Evolutionary conservation across 768 basidiomycete genomes (phyloP).

Genomic region (Tremella mesenterica): DNA sequence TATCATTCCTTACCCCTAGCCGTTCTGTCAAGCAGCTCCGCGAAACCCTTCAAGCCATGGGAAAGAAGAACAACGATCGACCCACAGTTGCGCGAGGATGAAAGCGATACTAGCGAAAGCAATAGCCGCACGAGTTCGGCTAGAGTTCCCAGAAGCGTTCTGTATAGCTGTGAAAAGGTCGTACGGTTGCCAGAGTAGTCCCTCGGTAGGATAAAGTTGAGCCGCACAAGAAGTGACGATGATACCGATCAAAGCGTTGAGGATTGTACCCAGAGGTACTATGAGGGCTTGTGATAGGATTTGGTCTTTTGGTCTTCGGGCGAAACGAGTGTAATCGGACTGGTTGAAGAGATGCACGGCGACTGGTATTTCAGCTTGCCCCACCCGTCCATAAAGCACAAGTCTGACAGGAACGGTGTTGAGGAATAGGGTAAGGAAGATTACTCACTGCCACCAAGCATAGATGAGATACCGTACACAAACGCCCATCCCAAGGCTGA

Average conservation of each 20-base stretch:
- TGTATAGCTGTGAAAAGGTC: background rate
- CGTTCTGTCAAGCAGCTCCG: too few species aligned
- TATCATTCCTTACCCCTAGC: too few species aligned
- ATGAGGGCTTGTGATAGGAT: constrained; percentile 12
- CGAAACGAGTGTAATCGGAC: constrained; percentile 14
- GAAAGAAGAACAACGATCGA: background rate
- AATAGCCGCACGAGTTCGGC: background rate
- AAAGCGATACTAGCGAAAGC: constrained; percentile 1
- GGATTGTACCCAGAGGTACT: constrained; percentile 10
- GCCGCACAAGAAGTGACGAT: background rate
- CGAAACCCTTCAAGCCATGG: too few species aligned
- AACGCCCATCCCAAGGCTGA: constrained; percentile 33
- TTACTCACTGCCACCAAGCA: background rate
- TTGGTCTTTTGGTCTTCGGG: background rate
- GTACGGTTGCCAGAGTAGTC: constrained; percentile 1
- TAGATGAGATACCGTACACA: constrained; percentile 17
- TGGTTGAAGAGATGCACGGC: constrained; percentile 20
- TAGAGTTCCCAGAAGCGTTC: background rate
- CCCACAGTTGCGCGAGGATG: background rate
- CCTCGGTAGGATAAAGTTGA: background rate
- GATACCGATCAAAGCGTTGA: background rate
- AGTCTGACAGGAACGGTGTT: too few species aligned
- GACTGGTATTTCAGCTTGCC: too few species aligned
- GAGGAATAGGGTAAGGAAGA: too few species aligned
- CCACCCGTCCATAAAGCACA: too few species aligned